These are phyloP conservation scores for Neurospora sp. DNA, from an alignment of 495 filamentous ascomycete species.

Conservation along the genomic window DNA sequence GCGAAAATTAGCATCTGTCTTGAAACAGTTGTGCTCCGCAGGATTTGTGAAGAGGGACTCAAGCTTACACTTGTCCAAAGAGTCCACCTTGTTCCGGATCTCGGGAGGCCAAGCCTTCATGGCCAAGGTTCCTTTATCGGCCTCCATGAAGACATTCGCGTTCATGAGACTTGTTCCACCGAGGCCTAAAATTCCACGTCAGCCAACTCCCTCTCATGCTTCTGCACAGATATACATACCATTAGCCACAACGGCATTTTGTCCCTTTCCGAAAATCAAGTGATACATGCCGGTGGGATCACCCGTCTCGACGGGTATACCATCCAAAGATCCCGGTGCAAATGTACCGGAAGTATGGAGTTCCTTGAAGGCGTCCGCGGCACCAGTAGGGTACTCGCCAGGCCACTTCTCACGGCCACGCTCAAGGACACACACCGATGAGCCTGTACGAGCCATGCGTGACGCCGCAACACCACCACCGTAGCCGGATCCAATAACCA, in stretches of 20 bases:
- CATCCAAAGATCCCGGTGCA: constrained; percentile 28
- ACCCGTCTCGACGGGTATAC: constrained; percentile 33
- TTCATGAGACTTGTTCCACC: constrained; percentile 58
- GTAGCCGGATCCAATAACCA: constrained; percentile 60
- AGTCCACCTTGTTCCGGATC: constrained; percentile 36
- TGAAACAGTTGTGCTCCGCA: background rate
- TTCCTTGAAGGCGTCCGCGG: constrained; percentile 31
- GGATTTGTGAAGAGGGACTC: background rate
- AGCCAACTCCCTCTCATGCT: background rate
- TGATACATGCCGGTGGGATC: constrained; percentile 55
- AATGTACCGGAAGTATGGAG: constrained; percentile 49
- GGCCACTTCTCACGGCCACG: constrained; percentile 55
- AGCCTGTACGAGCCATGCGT: constrained; percentile 51
- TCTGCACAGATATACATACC: constrained; percentile 25
- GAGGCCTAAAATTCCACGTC: constrained; percentile 32
- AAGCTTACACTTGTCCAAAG: constrained; percentile 41
- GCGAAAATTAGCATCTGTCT: background rate
- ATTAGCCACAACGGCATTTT: constrained; percentile 57
- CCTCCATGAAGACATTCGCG: constrained; percentile 56
- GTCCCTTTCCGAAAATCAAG: constrained; percentile 52
- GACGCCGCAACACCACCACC: constrained; percentile 57
- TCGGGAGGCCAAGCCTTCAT: constrained; percentile 51
- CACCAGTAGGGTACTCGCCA: constrained; percentile 48
- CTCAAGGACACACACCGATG: constrained; percentile 54
- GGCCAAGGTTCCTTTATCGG: constrained; percentile 43